Base-by-base conservation (phyloP, 164 flowering plant species). In the Tetrastigma voinierianum region DNA sequence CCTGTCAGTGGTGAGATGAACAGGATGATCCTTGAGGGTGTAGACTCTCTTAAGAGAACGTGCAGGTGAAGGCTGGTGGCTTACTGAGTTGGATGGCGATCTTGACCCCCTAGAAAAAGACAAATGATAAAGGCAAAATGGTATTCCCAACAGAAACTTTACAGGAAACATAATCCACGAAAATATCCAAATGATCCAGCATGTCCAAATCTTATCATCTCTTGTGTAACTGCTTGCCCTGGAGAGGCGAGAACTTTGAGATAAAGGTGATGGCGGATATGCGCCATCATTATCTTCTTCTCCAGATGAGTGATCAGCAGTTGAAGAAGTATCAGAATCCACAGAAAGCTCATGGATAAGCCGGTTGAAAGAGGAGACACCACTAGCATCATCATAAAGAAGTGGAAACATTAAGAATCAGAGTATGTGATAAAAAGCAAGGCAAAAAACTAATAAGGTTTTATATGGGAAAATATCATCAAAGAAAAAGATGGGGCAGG, bases 341-440 rank as follows among this genome's bases (percentile, higher is more conserved):
- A 90, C 80, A 69, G 99, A 82, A 63, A 88, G 89, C 46, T 96
- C 92, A 78, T 91, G 91, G 65, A 96, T 76, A 74, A 96, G 85
- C 67, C 86, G 90, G 77, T 96, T 96, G 86, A 96, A 96, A 62
- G 99, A 96, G 57, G 99, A 96, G 21, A 82, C 98, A 11, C 99
- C 99, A 72, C 99, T 96, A 77, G 56, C 52, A 76, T 10, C 65
- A 75, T 12, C 72, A 71, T 18, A 51, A 66, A 69, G 66, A 20
- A 12, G 9, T 19, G 11, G 3, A 57, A 19, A 20, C 10, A 19
- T 7, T 66, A 62, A 54, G 5, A 61, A 23, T n/a, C 14, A 43
- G 59, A 63, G 66, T 21, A 67, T 23, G 72, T 66, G 15, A 25
- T 18, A 6, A 19, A 40, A 32, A 53, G 43, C 9, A 16, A 43